Evolutionary conservation across 257 asterid genomes (phyloP).

Genomic region (Solanum etuberosum): DNA sequence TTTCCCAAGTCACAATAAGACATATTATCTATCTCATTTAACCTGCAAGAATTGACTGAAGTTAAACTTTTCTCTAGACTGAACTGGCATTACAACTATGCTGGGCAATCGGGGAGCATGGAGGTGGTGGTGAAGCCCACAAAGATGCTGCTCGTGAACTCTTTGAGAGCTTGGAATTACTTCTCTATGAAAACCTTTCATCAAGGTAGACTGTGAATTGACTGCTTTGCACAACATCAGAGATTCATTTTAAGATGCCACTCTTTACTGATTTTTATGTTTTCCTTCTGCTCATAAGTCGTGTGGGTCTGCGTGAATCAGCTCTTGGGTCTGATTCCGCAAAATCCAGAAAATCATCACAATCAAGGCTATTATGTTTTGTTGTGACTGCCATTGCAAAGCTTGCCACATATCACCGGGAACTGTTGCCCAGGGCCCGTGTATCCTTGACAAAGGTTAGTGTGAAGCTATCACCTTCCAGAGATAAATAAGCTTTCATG

Average conservation of each 20-base stretch:
- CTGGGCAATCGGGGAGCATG: constrained; percentile 97
- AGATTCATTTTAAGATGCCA: not conserved
- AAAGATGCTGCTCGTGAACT: constrained; percentile 91
- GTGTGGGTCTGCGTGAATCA: constrained; percentile 64
- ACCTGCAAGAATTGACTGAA: not conserved
- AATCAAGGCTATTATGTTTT: constrained; percentile 84
- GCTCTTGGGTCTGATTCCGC: constrained; percentile 54
- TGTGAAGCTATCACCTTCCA: not conserved
- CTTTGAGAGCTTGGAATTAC: constrained; percentile 87
- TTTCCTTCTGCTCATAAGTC: constrained; percentile 28
- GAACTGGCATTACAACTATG: constrained; percentile 89
- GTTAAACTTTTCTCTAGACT: constrained; percentile 34
- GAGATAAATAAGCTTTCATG: not conserved
- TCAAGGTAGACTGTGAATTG: constrained; percentile 42
- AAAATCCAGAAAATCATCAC: constrained; percentile 57
- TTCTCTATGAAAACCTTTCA: constrained; percentile 76
- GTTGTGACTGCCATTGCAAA: constrained; percentile 93
- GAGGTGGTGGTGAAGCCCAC: constrained; percentile 87
- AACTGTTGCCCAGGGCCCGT: constrained; percentile 77
- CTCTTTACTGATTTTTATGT: constrained; percentile 5
- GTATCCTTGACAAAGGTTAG: constrained; percentile 84
- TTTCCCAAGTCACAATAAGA: not conserved
- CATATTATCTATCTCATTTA: not conserved
- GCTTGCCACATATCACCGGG: constrained; percentile 77
- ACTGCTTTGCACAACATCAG: not conserved